Base-by-base conservation (phyloP, 306 rosid genomes). In the Fagus crenata region DNA sequence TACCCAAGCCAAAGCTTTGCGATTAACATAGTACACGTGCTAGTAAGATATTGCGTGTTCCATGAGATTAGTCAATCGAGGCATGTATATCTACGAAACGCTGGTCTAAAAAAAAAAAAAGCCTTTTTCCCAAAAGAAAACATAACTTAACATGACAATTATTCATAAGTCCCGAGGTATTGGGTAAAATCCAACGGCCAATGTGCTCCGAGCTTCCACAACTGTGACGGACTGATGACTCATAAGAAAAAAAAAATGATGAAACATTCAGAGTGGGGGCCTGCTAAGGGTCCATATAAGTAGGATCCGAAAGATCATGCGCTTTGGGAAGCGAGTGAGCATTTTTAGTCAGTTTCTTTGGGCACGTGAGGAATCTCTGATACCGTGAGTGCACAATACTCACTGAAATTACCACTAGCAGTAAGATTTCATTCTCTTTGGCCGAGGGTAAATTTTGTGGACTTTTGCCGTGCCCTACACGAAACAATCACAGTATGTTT, bases 311-410 rank as follows among this genome's bases (percentile, higher is more conserved):
- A 33, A 43, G 3, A 14, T 7, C 81, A 77, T 55, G 37, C 67
- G 74, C 68, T 7, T 15, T 33, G 76, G n/a, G 63, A 59, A 14
- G 11, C 71, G 33, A 31, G 74, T 2, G 72, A 36, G 35, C 32
- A 3, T 14, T 67, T 64, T 39, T 22, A 67, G 60, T 28, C 75
- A 31, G 54, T 75, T 68, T 80, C 74, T 36, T 68, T 49, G 64
- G 71, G 63, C 70, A 39, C 80, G 80, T 36, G 56, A 69, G 37
- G 85, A 84, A 81, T 81, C 85, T 84, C 78, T 74, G 85, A 73
- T 54, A 60, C 55, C 76, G 82, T 84, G 78, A 61, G 55, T 15
- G 40, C 36, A 4, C 6, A 4, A 39, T 59, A 11, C 18, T 15
- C 77, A 69, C 39, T 32, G 35, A 17, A 54, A 49, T 11, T 49